Percentiles rank a stretch among this genome's conserved stretches.
Conservation (phyloP, 73 alveolate species). For the Blepharisma japonicum region DNA sequence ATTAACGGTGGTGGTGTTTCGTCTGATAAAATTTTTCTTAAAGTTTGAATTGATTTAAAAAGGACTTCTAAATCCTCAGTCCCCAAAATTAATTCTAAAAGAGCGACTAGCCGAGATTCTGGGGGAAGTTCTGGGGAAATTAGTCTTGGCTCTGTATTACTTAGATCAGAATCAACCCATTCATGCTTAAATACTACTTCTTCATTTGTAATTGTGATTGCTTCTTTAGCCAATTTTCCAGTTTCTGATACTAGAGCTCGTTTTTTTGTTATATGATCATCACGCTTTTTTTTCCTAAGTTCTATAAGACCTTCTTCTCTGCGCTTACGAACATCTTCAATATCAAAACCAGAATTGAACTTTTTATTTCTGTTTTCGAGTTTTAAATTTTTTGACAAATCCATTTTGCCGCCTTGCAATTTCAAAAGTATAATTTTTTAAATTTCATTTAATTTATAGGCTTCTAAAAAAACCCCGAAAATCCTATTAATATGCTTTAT, state of each 20-base stretch:
- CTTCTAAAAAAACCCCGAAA: too few relatives aligned
- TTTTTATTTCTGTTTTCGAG: conserved; percentile 12
- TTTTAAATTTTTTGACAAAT: neutral
- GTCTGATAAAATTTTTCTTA: conserved; percentile 88
- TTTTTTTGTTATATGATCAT: conserved; percentile 7
- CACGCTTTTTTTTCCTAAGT: conserved; percentile 9
- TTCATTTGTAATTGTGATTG: neutral
- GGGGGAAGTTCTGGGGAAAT: neutral
- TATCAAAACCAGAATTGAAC: neutral
- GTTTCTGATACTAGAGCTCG: neutral
- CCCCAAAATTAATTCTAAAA: neutral
- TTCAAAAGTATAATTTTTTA: too few relatives aligned
- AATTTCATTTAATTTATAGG: too few relatives aligned
- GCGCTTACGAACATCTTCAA: neutral
- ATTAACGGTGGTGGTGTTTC: conserved; percentile 83
- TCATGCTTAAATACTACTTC: neutral
- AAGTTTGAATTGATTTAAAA: conserved; percentile 47
- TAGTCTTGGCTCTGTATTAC: neutral
- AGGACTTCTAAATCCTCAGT: conserved; percentile 14
- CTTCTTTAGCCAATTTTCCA: neutral
- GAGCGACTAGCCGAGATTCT: neutral
- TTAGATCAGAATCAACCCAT: neutral
- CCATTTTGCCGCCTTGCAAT: neutral
- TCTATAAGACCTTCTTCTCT: conserved; percentile 20
- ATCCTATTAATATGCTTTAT: too few relatives aligned